A percentile compares a stretch with the other conserved stretches of the same genome.
These are phyloP conservation scores for Colletotrichum lini DNA, from an alignment of 2,329 filamentous ascomycete genomes.

Conservation along the genomic window DNA sequence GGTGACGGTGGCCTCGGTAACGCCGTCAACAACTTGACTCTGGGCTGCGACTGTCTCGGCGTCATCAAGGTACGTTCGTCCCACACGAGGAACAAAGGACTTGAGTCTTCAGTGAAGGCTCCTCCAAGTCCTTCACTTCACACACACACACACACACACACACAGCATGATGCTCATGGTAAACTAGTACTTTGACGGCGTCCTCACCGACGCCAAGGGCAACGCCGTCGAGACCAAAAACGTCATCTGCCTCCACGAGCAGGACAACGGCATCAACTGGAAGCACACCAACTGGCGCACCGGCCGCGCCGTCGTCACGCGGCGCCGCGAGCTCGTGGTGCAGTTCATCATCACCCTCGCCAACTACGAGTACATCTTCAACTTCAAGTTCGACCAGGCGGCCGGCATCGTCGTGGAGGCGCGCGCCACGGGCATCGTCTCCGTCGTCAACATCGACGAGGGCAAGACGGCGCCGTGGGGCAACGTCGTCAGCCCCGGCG, in stretches of 20 bases:
- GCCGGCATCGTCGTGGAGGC: slow-evolving; percentile 50
- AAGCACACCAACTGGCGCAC: slow-evolving; percentile 68
- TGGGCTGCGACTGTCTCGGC: slow-evolving; percentile 76
- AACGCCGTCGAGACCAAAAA: slow-evolving; percentile 59
- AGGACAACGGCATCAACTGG: slow-evolving; percentile 42
- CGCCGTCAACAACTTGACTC: slow-evolving; percentile 76
- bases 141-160: no score
- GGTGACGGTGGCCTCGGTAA: slow-evolving; percentile 77
- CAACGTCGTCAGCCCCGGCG: slow-evolving; percentile 68
- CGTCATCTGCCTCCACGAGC: slow-evolving; percentile 42
- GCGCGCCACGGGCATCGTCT: slow-evolving; percentile 56
- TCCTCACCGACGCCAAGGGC: slow-evolving; percentile 50
- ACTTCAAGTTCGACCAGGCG: slow-evolving; percentile 62
- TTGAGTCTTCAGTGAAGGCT: no score
- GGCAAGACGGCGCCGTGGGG: slow-evolving; percentile 61
- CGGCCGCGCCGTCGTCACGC: slow-evolving; percentile 64
- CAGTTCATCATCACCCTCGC: slow-evolving; percentile 71
- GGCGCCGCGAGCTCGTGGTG: slow-evolving; percentile 66
- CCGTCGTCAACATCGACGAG: slow-evolving; percentile 61
- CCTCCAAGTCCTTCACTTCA: no score
- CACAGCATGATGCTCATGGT: no score
- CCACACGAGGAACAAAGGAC: no score
- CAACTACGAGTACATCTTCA: slow-evolving; percentile 67
- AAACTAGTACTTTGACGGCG: slow-evolving; percentile 41
- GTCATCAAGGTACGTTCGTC: slow-evolving; percentile 28